These are phyloP conservation scores for Boletus reticulatus DNA, from an alignment of 768 basidiomycete genomes.

Conservation along the genomic window DNA sequence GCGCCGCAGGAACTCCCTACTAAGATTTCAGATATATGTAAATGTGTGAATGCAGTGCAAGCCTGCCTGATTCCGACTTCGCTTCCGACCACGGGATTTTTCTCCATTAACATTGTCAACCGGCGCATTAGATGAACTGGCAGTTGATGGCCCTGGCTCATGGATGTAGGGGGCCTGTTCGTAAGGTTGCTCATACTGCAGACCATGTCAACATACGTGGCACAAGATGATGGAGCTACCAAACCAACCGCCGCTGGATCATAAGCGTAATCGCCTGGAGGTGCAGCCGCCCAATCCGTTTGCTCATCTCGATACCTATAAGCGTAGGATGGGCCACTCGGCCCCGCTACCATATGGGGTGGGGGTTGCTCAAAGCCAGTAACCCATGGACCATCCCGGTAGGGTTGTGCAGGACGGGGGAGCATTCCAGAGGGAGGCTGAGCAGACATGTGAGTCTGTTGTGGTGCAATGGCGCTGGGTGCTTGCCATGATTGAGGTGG, in stretches of 20 bases:
- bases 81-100: constrained; percentile 65
- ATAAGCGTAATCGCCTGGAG: constrained; percentile 51
- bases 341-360: constrained; percentile 45
- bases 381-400: constrained; percentile 57
- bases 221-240: background rate
- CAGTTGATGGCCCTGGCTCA: constrained; percentile 46
- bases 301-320: constrained; percentile 67
- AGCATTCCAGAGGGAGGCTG: constrained; percentile 45
- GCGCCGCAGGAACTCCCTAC: constrained; percentile 61
- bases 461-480: constrained; percentile 57
- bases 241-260: constrained; percentile 47
- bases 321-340: constrained; percentile 46
- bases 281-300: constrained; percentile 40
- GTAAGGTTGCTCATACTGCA: constrained; percentile 56
- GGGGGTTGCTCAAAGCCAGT: constrained; percentile 50
- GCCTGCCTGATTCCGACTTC: constrained; percentile 56
- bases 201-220: constrained; percentile 6
- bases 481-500: constrained; percentile 68
- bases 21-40: constrained; percentile 2
- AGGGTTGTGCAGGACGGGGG: constrained; percentile 42
- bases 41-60: background rate
- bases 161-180: constrained; percentile 56
- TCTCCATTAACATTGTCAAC: constrained; percentile 33
- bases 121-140: constrained; percentile 39
- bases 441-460: constrained; percentile 59